Percentiles rank a stretch among this genome's conserved stretches.
These are phyloP conservation scores for Globisporangium rhizosaccharum DNA, from an alignment of 352 stramenopile species.

Conservation along the genomic window DNA sequence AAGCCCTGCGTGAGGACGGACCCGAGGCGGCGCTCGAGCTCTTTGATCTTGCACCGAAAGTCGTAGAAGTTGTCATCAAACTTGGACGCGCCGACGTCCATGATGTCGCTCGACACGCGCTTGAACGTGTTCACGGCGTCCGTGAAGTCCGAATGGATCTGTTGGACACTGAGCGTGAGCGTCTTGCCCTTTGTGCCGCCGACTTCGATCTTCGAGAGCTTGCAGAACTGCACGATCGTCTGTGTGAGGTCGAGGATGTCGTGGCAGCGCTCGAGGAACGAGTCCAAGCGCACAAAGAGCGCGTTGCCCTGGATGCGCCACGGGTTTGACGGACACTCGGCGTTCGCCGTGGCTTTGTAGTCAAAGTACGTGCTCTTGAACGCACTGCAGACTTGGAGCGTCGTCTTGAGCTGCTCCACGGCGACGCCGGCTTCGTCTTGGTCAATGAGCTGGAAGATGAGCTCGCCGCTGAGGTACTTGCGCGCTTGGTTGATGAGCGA, in stretches of 20 bases:
- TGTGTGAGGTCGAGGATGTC: conserved; percentile 97
- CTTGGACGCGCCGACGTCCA: conserved; percentile 95
- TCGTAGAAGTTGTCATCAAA: conserved; percentile 98
- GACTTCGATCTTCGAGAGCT: conserved; percentile 97
- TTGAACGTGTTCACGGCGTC: conserved; percentile 94
- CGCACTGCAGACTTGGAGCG: conserved; percentile 89
- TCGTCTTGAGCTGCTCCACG: conserved; percentile 94
- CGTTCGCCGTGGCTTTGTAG: conserved; percentile 96
- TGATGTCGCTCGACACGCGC: conserved; percentile 95
- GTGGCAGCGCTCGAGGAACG: conserved; percentile 96
- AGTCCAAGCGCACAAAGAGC: conserved; percentile 96
- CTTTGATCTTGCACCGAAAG: conserved; percentile 97
- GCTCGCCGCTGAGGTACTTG: conserved; percentile 91
- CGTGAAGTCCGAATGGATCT: conserved; percentile 96
- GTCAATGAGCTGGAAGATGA: conserved; percentile 96
- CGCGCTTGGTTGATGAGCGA: conserved; percentile 92
- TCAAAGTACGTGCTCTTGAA: conserved; percentile 99
- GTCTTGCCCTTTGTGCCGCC: conserved; percentile 96
- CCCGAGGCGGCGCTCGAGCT: conserved; percentile 95
- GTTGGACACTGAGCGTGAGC: conserved; percentile 89
- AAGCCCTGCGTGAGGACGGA: conserved; percentile 95
- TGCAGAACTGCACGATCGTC: conserved; percentile 98
- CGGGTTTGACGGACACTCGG: conserved; percentile 96
- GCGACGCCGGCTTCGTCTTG: conserved; percentile 93
- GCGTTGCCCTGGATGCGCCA: conserved; percentile 98